These are phyloP conservation scores for Entomortierella beljakovae DNA, from an alignment of 192 early-diverging fungal species.

Conservation along the genomic window DNA sequence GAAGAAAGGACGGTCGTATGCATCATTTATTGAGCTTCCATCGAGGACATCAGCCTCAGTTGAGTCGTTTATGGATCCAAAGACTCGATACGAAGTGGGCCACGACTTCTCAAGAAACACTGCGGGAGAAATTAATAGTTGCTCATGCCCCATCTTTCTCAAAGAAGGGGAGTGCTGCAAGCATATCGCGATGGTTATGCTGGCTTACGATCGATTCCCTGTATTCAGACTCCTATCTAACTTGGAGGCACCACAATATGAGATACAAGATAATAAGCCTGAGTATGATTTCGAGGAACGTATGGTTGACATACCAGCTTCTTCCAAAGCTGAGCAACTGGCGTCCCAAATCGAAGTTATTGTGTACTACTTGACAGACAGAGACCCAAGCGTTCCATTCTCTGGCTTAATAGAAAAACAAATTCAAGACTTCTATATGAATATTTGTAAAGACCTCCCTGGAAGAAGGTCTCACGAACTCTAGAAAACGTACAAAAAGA, in stretches of 20 bases:
- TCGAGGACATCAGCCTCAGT: background rate
- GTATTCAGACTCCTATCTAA: background rate
- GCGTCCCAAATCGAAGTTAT: background rate
- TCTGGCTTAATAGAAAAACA: background rate
- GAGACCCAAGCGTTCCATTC: background rate
- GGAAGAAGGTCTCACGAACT: background rate
- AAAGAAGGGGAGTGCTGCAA: background rate
- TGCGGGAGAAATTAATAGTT: background rate
- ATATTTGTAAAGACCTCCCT: background rate
- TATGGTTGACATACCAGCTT: background rate
- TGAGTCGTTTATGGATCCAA: background rate
- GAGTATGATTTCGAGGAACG: background rate
- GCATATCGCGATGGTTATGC: conserved; percentile 1
- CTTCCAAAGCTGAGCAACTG: background rate
- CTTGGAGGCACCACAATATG: background rate
- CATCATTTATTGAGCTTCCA: background rate
- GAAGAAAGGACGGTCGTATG: background rate
- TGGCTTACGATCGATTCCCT: background rate
- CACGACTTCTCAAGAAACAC: background rate
- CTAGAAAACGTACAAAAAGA: background rate
- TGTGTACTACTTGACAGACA: background rate
- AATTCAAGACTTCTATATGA: background rate
- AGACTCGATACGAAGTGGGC: background rate
- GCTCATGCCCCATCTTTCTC: background rate
- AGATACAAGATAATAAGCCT: background rate